Conservation (phyloP, 768 basidiomycete species). For the Hypholoma sublateritium region DNA sequence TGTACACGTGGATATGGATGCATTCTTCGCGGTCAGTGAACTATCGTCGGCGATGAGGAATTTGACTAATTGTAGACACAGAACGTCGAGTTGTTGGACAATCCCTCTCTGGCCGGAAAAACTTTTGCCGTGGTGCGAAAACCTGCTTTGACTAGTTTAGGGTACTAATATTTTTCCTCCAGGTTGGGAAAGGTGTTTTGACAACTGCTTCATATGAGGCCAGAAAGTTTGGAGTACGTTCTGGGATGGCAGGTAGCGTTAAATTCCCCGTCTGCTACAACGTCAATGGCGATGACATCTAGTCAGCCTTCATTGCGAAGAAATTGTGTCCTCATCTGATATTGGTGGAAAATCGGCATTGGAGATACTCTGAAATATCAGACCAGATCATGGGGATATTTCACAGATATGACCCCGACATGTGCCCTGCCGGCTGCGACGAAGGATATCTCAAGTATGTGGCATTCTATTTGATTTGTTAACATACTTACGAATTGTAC, state of each 20-base stretch:
- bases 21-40: slow-evolving; percentile 68
- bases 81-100: slow-evolving; percentile 71
- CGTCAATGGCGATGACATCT: neutral
- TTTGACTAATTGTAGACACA: slow-evolving; percentile 13
- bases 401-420: slow-evolving; percentile 71
- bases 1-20: slow-evolving; percentile 96
- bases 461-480: neutral
- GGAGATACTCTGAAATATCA: slow-evolving; percentile 71
- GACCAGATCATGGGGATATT: slow-evolving; percentile 68
- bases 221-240: slow-evolving; percentile 85
- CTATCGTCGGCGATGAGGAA: neutral
- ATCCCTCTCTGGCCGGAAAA: slow-evolving; percentile 65
- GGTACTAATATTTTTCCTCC: slow-evolving; percentile 13
- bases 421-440: slow-evolving; percentile 79
- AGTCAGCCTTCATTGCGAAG: slow-evolving; percentile 82
- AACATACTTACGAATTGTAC: neutral
- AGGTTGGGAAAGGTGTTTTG: slow-evolving; percentile 83
- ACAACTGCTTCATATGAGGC: slow-evolving; percentile 93
- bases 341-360: slow-evolving; percentile 56
- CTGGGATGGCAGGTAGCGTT: slow-evolving; percentile 86
- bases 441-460: slow-evolving; percentile 90
- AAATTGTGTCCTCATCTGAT: slow-evolving; percentile 92
- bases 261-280: neutral
- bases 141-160: slow-evolving; percentile 13
- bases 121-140: slow-evolving; percentile 61